Percentiles rank a stretch among this genome's conserved stretches.
These are phyloP conservation scores for Cantharellus anzutake DNA, from an alignment of 768 basidiomycete genomes.

Conservation along the genomic window DNA sequence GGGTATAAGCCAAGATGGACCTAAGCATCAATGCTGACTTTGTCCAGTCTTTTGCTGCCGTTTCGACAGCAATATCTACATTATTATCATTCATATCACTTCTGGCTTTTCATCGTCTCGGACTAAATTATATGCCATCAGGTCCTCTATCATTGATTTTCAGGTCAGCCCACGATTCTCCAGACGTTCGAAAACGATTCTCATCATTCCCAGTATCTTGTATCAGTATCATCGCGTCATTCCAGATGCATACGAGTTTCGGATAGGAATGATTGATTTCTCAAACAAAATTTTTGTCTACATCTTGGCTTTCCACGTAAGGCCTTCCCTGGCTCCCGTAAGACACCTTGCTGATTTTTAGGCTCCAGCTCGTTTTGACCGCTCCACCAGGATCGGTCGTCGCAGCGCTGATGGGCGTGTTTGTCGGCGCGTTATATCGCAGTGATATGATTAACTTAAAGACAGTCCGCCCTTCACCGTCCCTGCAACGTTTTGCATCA, in stretches of 20 bases:
- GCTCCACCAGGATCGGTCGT: conserved; percentile 47
- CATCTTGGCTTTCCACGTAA: conserved; percentile 51
- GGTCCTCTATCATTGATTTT: conserved; percentile 65
- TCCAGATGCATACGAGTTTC: conserved; percentile 56
- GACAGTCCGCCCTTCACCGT: conserved; percentile 51
- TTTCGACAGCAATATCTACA: conserved; percentile 47
- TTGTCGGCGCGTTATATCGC: conserved; percentile 68
- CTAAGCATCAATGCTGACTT: conserved; percentile 1
- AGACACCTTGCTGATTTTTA: conserved; percentile 1
- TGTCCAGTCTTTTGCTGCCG: conserved; percentile 52
- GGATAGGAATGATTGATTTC: conserved; percentile 51
- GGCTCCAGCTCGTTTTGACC: neutral
- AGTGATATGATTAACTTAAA: conserved; percentile 68
- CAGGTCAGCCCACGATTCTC: conserved; percentile 14
- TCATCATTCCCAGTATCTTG: conserved; percentile 24
- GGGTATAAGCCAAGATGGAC: too few species aligned
- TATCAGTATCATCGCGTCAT: conserved; percentile 71
- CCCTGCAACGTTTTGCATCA: conserved; percentile 34
- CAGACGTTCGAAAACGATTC: neutral
- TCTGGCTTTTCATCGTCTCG: conserved; percentile 41
- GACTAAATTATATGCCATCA: conserved; percentile 54
- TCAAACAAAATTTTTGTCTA: conserved; percentile 65
- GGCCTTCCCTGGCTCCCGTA: conserved; percentile 9
- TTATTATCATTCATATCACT: conserved; percentile 47
- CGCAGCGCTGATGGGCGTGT: conserved; percentile 31